Conservation (phyloP, 352 stramenopile genomes). For the Aphanomyces invadans region DNA sequence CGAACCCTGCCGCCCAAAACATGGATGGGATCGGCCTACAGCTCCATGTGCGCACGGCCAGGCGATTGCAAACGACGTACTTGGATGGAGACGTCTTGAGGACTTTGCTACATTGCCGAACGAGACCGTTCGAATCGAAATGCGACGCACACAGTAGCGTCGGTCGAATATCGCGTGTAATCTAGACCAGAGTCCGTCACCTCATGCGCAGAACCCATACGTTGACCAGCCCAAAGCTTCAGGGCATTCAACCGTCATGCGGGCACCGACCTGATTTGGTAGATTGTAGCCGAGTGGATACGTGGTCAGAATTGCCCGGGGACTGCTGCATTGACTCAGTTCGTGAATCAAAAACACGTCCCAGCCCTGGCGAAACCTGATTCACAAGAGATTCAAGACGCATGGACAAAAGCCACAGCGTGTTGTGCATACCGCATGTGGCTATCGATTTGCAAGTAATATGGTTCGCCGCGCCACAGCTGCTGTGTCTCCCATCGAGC, state of each 20-base stretch:
- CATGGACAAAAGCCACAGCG: no score
- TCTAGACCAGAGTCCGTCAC: conserved; percentile 27
- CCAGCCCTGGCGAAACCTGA: conserved; percentile 61
- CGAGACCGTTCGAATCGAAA: conserved; percentile 45
- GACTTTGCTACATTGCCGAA: conserved; percentile 54
- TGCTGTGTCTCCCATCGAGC: conserved; percentile 72
- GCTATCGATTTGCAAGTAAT: conserved; percentile 93
- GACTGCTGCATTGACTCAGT: conserved; percentile 36
- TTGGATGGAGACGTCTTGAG: conserved; percentile 23
- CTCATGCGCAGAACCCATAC: no score
- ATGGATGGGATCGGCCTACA: conserved; percentile 45
- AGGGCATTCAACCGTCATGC: no score
- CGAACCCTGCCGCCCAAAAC: conserved; percentile 71
- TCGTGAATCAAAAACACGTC: conserved; percentile 85
- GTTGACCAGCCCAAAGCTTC: no score
- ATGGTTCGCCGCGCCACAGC: conserved; percentile 78
- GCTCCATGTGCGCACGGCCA: neutral
- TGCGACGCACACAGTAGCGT: conserved; percentile 51
- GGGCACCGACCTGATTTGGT: conserved; percentile 38
- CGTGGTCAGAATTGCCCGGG: conserved; percentile 85
- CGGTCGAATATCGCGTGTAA: conserved; percentile 43
- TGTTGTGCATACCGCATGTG: conserved; percentile 89
- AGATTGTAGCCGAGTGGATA: conserved; percentile 90
- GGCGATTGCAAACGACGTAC: no score
- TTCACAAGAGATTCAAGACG: no score